These are phyloP conservation scores for Auricularia cornea DNA, from an alignment of 768 basidiomycete genomes.

Conservation along the genomic window DNA sequence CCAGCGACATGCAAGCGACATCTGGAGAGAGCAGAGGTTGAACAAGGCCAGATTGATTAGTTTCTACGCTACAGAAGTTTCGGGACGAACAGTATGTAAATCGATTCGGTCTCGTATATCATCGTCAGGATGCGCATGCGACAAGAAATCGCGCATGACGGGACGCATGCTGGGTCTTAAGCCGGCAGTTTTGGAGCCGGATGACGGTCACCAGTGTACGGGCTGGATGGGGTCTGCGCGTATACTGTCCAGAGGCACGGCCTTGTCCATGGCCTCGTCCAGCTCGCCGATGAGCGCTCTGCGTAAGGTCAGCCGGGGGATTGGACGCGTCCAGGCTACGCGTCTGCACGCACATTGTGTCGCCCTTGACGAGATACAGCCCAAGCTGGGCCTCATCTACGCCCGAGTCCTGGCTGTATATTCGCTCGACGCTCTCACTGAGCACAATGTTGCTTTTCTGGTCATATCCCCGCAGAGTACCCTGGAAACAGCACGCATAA, in stretches of 20 bases:
- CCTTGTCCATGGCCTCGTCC: slow-evolving; percentile 72
- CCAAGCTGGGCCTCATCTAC: slow-evolving; percentile 94
- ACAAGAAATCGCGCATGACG: neutral
- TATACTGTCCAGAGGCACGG: slow-evolving; percentile 65
- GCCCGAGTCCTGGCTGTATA: slow-evolving; percentile 83
- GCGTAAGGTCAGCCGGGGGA: too few species aligned
- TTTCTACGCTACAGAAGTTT: neutral
- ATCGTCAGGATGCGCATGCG: neutral
- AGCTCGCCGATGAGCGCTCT: slow-evolving; percentile 78
- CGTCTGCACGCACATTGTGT: slow-evolving; percentile 95
- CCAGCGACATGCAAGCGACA: too few species aligned
- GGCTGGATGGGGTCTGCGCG: slow-evolving; percentile 38
- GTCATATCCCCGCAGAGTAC: slow-evolving; percentile 86
- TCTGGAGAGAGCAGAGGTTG: too few species aligned
- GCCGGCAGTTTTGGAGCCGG: neutral
- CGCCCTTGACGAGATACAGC: slow-evolving; percentile 94
- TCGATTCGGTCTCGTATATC: too few species aligned
- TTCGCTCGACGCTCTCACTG: slow-evolving; percentile 86
- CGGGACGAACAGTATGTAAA: too few species aligned
- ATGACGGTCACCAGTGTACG: neutral
- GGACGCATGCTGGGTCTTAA: neutral
- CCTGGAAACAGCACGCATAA: slow-evolving; percentile 40
- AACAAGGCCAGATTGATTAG: too few species aligned
- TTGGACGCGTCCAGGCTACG: too few species aligned
- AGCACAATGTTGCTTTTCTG: slow-evolving; percentile 95